These are phyloP conservation scores for Bauhinia variegata DNA, from an alignment of 306 rosid genomes.

Conservation along the genomic window DNA sequence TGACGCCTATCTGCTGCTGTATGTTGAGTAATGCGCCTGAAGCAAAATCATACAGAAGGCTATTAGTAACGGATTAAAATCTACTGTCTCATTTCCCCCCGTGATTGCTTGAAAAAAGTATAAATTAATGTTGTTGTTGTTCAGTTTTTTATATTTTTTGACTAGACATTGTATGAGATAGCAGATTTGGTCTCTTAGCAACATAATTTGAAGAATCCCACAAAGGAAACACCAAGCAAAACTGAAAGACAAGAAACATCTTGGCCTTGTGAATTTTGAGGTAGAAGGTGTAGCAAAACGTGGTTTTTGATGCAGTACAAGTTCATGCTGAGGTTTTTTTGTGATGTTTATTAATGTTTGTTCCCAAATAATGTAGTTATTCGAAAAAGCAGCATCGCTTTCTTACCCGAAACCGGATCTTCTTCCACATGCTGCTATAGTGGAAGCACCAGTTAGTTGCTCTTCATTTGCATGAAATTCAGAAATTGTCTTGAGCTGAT, in stretches of 20 bases:
- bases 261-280: background rate
- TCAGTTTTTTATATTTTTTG: too few species aligned
- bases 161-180: too few species aligned
- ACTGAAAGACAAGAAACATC: background rate
- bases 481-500: conserved; percentile 45
- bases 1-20: conserved; percentile 41
- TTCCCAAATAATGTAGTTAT: background rate
- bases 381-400: background rate
- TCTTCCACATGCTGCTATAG: conserved; percentile 27
- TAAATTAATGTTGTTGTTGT: too few species aligned
- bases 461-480: conserved; percentile 48
- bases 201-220: conserved; percentile 22
- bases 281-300: background rate
- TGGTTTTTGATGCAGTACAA: background rate
- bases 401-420: conserved; percentile 45
- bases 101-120: too few species aligned
- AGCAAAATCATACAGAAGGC: conserved; percentile 18
- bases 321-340: background rate
- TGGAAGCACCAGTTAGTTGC: conserved; percentile 36
- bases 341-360: background rate
- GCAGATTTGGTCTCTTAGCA: too few species aligned
- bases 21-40: conserved; percentile 53
- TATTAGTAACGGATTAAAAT: too few species aligned
- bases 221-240: background rate
- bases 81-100: too few species aligned